phyloP scores from a whole-genome alignment of 257 asterid genomes.

The Solanum stenotomum region DNA sequence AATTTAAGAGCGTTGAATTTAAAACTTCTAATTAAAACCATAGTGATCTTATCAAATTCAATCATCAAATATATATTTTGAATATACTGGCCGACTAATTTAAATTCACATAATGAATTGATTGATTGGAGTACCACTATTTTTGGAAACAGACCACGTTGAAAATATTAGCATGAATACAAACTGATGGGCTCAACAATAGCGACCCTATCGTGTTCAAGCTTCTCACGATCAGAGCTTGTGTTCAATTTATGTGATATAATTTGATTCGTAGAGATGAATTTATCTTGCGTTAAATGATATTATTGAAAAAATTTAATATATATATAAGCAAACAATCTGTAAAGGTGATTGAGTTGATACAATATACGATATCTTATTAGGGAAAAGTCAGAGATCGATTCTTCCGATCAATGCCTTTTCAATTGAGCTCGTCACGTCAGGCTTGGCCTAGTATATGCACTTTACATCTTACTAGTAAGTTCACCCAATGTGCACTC shows the following conservation, averaged over 20 bases:
- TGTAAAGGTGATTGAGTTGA: neutral
- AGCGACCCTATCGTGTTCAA: neutral
- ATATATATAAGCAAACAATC: too few relatives aligned
- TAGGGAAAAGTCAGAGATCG: neutral
- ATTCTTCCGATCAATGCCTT: fast-evolving
- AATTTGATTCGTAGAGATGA: neutral
- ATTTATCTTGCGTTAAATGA: neutral
- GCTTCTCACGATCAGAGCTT: neutral
- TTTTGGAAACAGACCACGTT: neutral
- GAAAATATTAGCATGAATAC: neutral
- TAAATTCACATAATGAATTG: neutral
- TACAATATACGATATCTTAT: neutral
- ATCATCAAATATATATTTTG: neutral
- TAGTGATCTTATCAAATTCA: neutral
- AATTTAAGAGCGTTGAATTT: neutral
- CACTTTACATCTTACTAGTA: too few relatives aligned
- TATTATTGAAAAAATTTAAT: too few relatives aligned
- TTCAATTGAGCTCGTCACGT: neutral
- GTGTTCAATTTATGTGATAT: neutral
- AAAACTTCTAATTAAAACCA: neutral
- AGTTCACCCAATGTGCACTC: neutral
- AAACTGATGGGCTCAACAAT: neutral
- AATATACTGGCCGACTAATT: neutral
- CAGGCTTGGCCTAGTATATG: too few relatives aligned
- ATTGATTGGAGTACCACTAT: neutral